phyloP scores from a whole-genome alignment of 1,284 basidiomycete species.

The Cerrena zonata region DNA sequence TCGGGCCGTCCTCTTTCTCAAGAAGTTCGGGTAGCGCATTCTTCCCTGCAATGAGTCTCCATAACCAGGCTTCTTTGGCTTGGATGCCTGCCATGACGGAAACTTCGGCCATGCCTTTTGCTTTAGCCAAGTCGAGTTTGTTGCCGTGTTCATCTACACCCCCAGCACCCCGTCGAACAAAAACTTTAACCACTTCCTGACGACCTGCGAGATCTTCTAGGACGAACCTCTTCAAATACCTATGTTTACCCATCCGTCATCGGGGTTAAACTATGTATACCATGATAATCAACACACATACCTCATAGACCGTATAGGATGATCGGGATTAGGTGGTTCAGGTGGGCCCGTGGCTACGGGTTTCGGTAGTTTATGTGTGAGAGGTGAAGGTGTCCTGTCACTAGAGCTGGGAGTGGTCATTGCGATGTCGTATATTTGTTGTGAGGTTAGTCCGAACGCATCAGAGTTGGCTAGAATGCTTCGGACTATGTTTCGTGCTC shows the following conservation, averaged over 20 bases:
- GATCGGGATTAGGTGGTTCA: slow-evolving; percentile 7
- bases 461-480: not conserved
- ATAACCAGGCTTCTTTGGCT: slow-evolving; percentile 7
- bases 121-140: not conserved
- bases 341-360: too few species aligned
- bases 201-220: slow-evolving; percentile 11
- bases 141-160: not conserved
- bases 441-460: slow-evolving; percentile 9
- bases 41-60: slow-evolving; percentile 2
- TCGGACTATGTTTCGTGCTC: slow-evolving; percentile 8
- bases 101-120: not conserved
- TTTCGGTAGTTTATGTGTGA: too few species aligned
- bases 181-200: slow-evolving; percentile 11
- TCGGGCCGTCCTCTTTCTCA: not conserved
- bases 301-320: slow-evolving; percentile 13
- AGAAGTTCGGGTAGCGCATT: not conserved
- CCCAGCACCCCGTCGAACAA: not conserved
- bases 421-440: slow-evolving; percentile 12
- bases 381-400: too few species aligned
- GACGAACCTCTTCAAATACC: slow-evolving; percentile 17
- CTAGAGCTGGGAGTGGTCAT: too few species aligned
- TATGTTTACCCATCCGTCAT: slow-evolving; percentile 1
- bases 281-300: slow-evolving; percentile 2
- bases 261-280: not conserved
- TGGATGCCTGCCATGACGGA: not conserved